These are phyloP conservation scores for Fusarium irregulare DNA, from an alignment of 2,329 filamentous ascomycete genomes.

Conservation along the genomic window DNA sequence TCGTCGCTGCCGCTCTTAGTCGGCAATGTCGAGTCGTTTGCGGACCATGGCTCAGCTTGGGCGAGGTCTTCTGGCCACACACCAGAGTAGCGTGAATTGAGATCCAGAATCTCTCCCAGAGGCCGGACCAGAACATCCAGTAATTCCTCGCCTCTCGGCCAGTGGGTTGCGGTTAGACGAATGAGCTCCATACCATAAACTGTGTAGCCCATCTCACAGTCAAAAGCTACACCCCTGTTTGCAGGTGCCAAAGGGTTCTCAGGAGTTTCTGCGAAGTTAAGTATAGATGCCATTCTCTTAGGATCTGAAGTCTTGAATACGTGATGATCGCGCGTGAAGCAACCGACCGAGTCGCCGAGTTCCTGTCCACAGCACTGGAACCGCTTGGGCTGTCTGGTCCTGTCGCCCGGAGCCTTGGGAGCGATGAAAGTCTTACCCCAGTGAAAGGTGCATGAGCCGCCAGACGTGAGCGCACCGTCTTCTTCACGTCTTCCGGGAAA, in stretches of 20 bases:
- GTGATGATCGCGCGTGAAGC: slow-evolving; percentile 76
- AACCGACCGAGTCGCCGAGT: slow-evolving; percentile 79
- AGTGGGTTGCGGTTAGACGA: slow-evolving; percentile 87
- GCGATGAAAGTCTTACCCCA: slow-evolving; percentile 76
- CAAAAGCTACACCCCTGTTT: slow-evolving; percentile 80
- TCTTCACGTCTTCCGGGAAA: slow-evolving; percentile 85
- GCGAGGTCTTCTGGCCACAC: slow-evolving; percentile 82
- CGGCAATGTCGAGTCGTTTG: slow-evolving; percentile 38
- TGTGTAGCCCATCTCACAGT: slow-evolving; percentile 99
- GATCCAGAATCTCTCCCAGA: slow-evolving; percentile 83
- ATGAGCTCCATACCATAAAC: slow-evolving; percentile 88
- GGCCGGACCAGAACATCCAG: slow-evolving; percentile 89
- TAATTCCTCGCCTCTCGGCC: slow-evolving; percentile 80
- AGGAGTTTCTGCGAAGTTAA: slow-evolving; percentile 86
- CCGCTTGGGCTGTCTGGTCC: slow-evolving; percentile 67
- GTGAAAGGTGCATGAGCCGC: slow-evolving; percentile 84
- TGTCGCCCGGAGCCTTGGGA: slow-evolving; percentile 66
- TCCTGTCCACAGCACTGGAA: slow-evolving; percentile 84
- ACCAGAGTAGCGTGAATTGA: slow-evolving; percentile 93
- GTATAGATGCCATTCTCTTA: slow-evolving; percentile 78
- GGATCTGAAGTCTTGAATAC: slow-evolving; percentile 87
- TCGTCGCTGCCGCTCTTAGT: slow-evolving; percentile 43
- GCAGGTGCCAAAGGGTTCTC: slow-evolving; percentile 64
- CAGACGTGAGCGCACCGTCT: slow-evolving; percentile 80
- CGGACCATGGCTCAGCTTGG: slow-evolving; percentile 69